Evolutionary conservation across 192 early-diverging fungal genomes (phyloP).

Genomic region (Backusella circina): DNA sequence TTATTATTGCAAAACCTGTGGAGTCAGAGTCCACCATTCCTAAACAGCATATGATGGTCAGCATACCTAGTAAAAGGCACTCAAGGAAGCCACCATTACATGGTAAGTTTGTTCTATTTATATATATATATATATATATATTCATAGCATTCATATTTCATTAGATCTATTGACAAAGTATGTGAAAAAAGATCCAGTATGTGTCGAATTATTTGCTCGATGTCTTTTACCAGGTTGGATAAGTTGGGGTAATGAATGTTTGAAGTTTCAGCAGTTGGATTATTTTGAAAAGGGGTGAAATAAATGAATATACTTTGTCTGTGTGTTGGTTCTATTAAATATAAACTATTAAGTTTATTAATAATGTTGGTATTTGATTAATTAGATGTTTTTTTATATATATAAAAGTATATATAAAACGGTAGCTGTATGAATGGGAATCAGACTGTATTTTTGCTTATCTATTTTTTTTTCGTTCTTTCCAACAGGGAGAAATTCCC

Average conservation of each 20-base stretch:
- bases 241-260: conserved; percentile 69
- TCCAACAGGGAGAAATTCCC: too few relatives aligned
- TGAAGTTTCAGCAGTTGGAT: conserved; percentile 51
- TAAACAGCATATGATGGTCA: conserved; percentile 37
- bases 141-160: neutral
- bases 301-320: too few relatives aligned
- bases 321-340: too few relatives aligned
- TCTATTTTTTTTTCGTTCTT: too few relatives aligned
- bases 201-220: conserved; percentile 68
- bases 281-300: conserved; percentile 12
- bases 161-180: conserved; percentile 31
- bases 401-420: too few relatives aligned
- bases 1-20: conserved; percentile 45
- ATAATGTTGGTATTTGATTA: too few relatives aligned
- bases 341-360: too few relatives aligned
- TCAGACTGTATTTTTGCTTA: too few relatives aligned
- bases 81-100: conserved; percentile 63
- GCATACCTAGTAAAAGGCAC: conserved; percentile 53
- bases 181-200: conserved; percentile 22
- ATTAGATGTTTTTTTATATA: too few relatives aligned
- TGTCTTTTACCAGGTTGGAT: conserved; percentile 52
- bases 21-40: neutral
- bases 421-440: too few relatives aligned
- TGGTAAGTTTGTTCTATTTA: too few relatives aligned
- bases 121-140: too few relatives aligned